Evolutionary conservation across 2,329 filamentous ascomycete genomes (phyloP), one percentile per base, ranked within the genome.

Genomic region (Apiospora sp.): DNA sequence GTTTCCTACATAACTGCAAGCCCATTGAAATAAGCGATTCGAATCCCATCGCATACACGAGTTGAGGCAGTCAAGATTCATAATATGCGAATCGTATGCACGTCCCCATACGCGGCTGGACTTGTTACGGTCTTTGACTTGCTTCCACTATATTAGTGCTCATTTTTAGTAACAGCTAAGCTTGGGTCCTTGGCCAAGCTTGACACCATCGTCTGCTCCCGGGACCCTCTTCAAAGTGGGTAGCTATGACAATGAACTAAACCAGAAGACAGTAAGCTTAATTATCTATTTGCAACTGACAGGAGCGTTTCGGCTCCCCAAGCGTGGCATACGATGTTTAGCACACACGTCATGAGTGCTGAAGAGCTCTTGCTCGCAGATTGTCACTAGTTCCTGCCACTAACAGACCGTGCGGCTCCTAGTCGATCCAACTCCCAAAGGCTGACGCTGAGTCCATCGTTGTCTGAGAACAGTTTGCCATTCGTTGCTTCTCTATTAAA

Each of bases 201-300:
- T 41, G 58, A 41, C 22, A 41, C 58, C 22, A 24, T 64, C 34
- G 22, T 37, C 16, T 30, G 30, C 4, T 61, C 7, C 4, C 30
- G 54, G 54, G 54, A 22, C 30, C 54, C 34, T 64, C 34, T 64
- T n/a, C n/a, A 64, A 34, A 41, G 30, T n/a, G 58, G 19, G 34
- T 64, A 34, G 58, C 58, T 24, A 14, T 34, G 58, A 64, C 22
- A 12, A 8, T 64, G 14, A 22, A 41, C 58, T 64, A 64, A 64
- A 64, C 58, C 58, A 34, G n/a, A 64, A 34, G 34, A 41, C 19
- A 41, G 58, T 64, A 64, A 37, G 58, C 58, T 24, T n/a, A n/a
- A n/a, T n/a, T 64, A 19, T 64, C 6, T 64, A 64, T 22, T 41
- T 14, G 19, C 16, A 41, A 41, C 34, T n/a, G 34, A n/a, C 34